These are phyloP conservation scores for Aspergillus uvarum DNA, from an alignment of 2,329 filamentous ascomycete species.

Conservation along the genomic window DNA sequence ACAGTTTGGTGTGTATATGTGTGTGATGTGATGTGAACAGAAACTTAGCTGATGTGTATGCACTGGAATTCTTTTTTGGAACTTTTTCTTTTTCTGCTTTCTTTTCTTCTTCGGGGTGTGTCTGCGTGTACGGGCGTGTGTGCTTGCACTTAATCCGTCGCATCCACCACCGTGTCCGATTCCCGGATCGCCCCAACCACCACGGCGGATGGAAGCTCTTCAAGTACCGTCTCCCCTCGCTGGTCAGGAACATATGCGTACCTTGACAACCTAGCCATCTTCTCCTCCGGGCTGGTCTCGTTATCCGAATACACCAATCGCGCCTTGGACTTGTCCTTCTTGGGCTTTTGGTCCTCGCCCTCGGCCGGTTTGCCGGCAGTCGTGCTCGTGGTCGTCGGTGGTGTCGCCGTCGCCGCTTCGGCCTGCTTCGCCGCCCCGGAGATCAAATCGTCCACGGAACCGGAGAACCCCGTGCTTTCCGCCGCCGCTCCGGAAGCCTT, in stretches of 20 bases:
- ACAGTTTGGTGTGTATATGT: too few species aligned
- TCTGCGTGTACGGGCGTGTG: neutral
- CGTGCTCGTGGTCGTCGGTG: constrained; percentile 41
- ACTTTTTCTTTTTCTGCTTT: neutral
- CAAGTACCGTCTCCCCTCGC: constrained; percentile 38
- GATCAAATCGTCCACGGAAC: constrained; percentile 54
- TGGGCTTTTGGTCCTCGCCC: constrained; percentile 61
- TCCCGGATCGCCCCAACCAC: constrained; percentile 36
- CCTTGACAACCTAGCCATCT: constrained; percentile 74
- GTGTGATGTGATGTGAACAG: neutral
- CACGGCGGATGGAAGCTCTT: constrained; percentile 35
- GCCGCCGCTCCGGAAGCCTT: constrained; percentile 23
- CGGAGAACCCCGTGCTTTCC: constrained; percentile 41
- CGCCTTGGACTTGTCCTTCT: constrained; percentile 66
- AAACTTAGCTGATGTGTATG: constrained; percentile 36
- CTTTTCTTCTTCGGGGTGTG: constrained; percentile 3
- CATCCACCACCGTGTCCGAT: constrained; percentile 30
- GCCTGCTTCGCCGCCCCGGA: constrained; percentile 49
- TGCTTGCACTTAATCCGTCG: neutral
- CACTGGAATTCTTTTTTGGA: constrained; percentile 12
- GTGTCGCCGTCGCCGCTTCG: constrained; percentile 39
- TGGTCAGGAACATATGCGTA: constrained; percentile 65
- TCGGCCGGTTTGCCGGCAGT: constrained; percentile 14
- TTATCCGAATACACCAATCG: constrained; percentile 80
- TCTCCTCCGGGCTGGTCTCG: constrained; percentile 81